Percentiles rank a stretch among this genome's conserved stretches.
Evolutionary conservation across 1,284 basidiomycete genomes (phyloP).

Genomic region (Cryptococcus sp.): DNA sequence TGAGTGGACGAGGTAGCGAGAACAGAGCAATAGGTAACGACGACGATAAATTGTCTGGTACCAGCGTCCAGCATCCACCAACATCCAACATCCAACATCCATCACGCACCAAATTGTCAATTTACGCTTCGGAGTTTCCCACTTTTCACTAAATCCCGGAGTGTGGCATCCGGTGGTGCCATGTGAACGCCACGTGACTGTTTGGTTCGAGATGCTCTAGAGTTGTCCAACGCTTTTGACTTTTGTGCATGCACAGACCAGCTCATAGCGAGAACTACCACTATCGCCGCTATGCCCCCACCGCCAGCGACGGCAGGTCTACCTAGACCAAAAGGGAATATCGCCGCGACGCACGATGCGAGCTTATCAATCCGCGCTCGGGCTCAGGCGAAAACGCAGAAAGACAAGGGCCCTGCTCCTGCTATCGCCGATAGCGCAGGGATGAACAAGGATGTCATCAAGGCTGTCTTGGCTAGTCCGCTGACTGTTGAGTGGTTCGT

Average conservation of each 20-base stretch:
- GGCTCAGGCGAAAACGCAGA: conserved; percentile 27
- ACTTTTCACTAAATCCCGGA: too few species aligned
- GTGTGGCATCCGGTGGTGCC: too few species aligned
- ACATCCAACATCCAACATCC: too few species aligned
- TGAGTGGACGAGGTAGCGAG: conserved; percentile 9
- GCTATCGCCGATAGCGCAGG: conserved; percentile 11
- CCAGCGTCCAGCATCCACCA: too few species aligned
- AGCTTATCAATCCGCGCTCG: conserved; percentile 21
- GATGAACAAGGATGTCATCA: conserved; percentile 35
- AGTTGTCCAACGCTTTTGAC: too few species aligned
- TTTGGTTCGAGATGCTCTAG: too few species aligned
- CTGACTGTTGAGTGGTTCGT: conserved; percentile 45
- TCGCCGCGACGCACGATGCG: conserved; percentile 6
- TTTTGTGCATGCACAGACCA: background rate
- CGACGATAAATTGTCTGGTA: conserved; percentile 2
- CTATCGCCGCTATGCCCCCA: background rate
- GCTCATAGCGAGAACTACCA: background rate
- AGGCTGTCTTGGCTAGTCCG: conserved; percentile 44
- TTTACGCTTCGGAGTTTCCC: too few species aligned
- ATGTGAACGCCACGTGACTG: too few species aligned
- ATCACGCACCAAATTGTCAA: too few species aligned
- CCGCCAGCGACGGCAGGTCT: background rate
- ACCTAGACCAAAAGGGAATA: conserved; percentile 1
- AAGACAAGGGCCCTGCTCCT: conserved; percentile 6
- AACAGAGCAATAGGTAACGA: conserved; percentile 4